These are phyloP conservation scores for Pleurotus citrinopileatus DNA, from an alignment of 768 basidiomycete genomes.

Conservation along the genomic window DNA sequence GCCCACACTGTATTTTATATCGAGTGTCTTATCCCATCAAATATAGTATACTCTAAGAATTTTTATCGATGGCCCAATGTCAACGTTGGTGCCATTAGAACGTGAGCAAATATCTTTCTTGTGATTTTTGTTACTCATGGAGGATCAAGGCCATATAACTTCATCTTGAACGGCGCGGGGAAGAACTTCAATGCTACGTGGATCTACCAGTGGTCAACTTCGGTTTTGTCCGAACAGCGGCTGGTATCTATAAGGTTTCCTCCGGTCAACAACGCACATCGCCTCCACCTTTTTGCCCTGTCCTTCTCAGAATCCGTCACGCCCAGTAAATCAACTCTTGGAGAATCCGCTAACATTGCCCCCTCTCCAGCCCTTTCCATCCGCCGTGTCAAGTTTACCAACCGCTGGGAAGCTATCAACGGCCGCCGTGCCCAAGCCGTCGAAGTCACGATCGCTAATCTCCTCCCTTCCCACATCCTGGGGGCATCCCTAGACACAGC, in stretches of 20 bases:
- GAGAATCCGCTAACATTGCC: constrained; percentile 1
- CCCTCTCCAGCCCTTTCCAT: constrained; percentile 31
- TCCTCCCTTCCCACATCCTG: constrained; percentile 31
- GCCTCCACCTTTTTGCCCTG: constrained; percentile 45
- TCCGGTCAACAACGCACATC: constrained; percentile 19
- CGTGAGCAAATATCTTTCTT: too few species aligned
- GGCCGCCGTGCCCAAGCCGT: constrained; percentile 42
- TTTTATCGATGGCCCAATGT: constrained; percentile 41
- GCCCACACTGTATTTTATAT: background rate
- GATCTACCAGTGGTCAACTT: constrained; percentile 43
- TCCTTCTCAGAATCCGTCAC: constrained; percentile 32
- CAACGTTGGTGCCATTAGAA: constrained; percentile 39
- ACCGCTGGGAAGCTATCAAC: constrained; percentile 40
- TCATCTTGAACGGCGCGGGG: constrained; percentile 27
- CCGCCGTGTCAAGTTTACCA: constrained; percentile 41
- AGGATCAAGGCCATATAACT: constrained; percentile 45
- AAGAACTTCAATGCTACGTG: constrained; percentile 41
- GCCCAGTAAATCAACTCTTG: background rate
- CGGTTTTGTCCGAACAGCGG: constrained; percentile 36
- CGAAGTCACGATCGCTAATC: constrained; percentile 50
- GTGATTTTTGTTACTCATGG: background rate
- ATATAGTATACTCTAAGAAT: constrained; percentile 43
- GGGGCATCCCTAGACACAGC: constrained; percentile 25
- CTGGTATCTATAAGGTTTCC: constrained; percentile 46
- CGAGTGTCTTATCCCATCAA: background rate